These are phyloP conservation scores for Phylloporus arenicola DNA, from an alignment of 768 basidiomycete species.

Conservation along the genomic window DNA sequence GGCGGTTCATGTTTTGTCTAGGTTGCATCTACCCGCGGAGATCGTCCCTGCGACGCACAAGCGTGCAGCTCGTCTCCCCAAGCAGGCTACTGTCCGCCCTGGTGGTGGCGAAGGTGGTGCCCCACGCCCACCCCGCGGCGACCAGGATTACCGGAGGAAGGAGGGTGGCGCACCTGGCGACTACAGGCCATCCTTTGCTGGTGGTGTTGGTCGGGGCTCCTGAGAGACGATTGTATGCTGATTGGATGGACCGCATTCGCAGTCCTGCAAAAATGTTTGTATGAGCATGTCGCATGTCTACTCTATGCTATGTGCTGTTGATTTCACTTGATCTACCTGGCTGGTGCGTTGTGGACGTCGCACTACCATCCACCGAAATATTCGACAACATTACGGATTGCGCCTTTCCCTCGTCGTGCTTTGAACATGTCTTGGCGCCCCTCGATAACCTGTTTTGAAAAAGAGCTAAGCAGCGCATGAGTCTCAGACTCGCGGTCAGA, in stretches of 20 bases:
- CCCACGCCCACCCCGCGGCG: conserved; percentile 84
- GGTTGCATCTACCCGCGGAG: conserved; percentile 91
- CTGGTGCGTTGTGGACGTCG: background rate
- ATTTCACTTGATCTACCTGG: background rate
- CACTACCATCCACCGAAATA: conserved; percentile 35
- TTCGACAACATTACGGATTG: conserved; percentile 39
- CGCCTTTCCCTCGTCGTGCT: background rate
- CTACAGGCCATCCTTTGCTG: conserved; percentile 83
- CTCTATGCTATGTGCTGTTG: conserved; percentile 24
- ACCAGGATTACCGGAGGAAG: conserved; percentile 86
- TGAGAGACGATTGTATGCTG: conserved; percentile 42
- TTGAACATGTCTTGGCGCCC: conserved; percentile 30
- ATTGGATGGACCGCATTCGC: background rate
- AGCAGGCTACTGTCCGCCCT: conserved; percentile 69
- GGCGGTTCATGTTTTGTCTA: conserved; percentile 23
- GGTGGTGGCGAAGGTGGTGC: conserved; percentile 71
- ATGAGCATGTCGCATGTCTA: conserved; percentile 27
- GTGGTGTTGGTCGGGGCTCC: conserved; percentile 84
- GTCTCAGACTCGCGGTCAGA: background rate
- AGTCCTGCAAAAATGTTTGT: conserved; percentile 16
- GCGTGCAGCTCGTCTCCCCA: conserved; percentile 84
- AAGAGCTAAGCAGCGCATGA: conserved; percentile 33
- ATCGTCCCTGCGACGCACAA: conserved; percentile 98
- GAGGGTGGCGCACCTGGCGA: conserved; percentile 84
- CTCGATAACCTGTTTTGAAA: conserved; percentile 49